Conservation (phyloP, 202 grass and related monocot genomes). For the Brachypodium distachyon region DNA sequence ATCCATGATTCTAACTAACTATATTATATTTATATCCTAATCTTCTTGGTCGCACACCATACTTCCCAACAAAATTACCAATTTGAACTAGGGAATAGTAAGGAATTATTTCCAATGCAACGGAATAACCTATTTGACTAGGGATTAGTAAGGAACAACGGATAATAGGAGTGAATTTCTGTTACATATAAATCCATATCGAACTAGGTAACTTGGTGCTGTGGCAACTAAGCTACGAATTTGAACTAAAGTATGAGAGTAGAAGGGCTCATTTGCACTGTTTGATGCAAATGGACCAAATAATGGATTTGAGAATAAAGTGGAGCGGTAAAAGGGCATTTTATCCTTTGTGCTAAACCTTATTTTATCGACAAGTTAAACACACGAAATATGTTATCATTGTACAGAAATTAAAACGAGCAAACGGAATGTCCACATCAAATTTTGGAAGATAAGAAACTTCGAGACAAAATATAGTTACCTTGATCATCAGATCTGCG, state of each 20-base stretch:
- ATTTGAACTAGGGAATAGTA: background rate
- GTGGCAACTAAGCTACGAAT: background rate
- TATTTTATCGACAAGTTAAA: constrained; percentile 8
- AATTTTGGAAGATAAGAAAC: constrained; percentile 7
- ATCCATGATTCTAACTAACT: background rate
- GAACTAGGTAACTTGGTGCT: background rate
- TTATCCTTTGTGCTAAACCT: background rate
- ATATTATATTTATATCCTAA: background rate
- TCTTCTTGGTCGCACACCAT: background rate
- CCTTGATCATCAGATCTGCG: constrained; percentile 80
- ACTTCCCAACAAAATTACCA: background rate
- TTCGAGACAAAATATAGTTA: constrained; percentile 27
- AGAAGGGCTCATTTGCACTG: background rate
- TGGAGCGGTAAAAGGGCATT: background rate
- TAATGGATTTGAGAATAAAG: background rate
- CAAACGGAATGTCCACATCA: background rate
- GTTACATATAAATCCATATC: background rate
- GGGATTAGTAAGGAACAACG: background rate
- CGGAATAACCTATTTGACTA: background rate
- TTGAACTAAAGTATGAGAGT: background rate
- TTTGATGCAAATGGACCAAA: constrained; percentile 5
- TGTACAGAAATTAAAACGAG: background rate
- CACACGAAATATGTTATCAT: background rate
- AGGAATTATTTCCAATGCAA: too few relatives aligned
- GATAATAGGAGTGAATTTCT: background rate